Evolutionary conservation across 768 basidiomycete species (phyloP), one percentile per base, ranked within the genome.

Genomic region (Boletus vermiculosoides): DNA sequence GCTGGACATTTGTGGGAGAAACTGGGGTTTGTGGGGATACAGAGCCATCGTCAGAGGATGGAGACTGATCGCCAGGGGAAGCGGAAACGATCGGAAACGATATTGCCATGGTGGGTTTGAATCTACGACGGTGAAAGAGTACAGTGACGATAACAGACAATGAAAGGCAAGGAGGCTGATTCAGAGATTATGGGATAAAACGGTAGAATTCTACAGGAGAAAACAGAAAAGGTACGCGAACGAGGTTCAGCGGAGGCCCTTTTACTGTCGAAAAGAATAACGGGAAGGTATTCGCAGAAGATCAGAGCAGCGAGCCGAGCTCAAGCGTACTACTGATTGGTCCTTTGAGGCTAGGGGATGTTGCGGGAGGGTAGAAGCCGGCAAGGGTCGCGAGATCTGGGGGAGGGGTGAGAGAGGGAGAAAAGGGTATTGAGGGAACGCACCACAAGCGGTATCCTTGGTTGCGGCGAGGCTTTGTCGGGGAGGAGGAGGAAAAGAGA

Each of bases 371-470:
- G 76, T 74, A 79, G 88, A 82, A 77, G 85, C 87, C 88, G 88
- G 80, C 86, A 92, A 92, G 91, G 90, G 90, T 92, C 90, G 90
- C 90, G 90, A 92, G 90, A 82, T 83, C 87, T 90, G 67, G 40
- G 22, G 3, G 54, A 31, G 51, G 36, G 45, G 48, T 48, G 55
- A 55, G 25, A 36, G 15, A 12, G 18, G 5, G n/a, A 16, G 37
- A 12, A 2, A 4, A 11, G 3, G 3, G 9, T 16, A 41, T 34
- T 8, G 15, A n/a, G 28, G 41, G 22, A 25, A 65, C 76, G 20
- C 54, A 80, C 78, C 57, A 77, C 78, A 80, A 75, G 78, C 78
- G 78, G 74, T 73, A 76, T 80, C 78, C 78, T 80, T 80, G 78
- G 68, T 62, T 66, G 68, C 78, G 79, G 76, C 77, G 74, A 74